Evolutionary conservation across 164 flowering plant species (phyloP).

Genomic region (Chimonanthus praecox): DNA sequence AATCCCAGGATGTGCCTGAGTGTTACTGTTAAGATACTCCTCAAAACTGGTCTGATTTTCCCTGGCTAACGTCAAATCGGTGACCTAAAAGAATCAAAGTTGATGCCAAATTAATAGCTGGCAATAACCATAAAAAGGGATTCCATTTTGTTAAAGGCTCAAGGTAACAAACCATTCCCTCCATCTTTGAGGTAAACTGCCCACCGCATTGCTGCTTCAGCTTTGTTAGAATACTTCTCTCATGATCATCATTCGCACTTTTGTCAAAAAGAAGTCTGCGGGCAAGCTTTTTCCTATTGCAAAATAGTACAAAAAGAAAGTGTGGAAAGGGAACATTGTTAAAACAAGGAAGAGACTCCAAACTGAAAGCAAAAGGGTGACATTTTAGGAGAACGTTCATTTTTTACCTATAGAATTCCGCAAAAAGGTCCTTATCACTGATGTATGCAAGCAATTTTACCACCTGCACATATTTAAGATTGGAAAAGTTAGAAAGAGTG

Average conservation of each 20-base stretch:
- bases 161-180: constrained; percentile 66
- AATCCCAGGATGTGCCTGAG: constrained; percentile 59
- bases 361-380: background rate
- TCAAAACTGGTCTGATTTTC: constrained; percentile 70
- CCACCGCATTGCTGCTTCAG: constrained; percentile 94
- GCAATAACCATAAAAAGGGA: background rate
- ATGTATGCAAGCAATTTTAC: constrained; percentile 92
- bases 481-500: background rate
- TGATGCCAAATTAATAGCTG: background rate
- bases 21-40: constrained; percentile 51
- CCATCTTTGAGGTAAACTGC: constrained; percentile 97
- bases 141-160: background rate
- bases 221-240: constrained; percentile 78
- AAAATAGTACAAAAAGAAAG: background rate
- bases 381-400: no score
- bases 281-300: constrained; percentile 74
- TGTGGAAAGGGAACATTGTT: background rate
- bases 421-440: constrained; percentile 91
- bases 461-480: constrained; percentile 40
- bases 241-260: constrained; percentile 95
- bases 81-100: constrained; percentile 36
- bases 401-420: constrained; percentile 81
- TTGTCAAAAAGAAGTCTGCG: constrained; percentile 82
- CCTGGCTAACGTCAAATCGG: constrained; percentile 70
- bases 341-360: background rate